Base-by-base conservation (phyloP, 2,329 filamentous ascomycete genomes). In the Aspergillus cejpii region DNA sequence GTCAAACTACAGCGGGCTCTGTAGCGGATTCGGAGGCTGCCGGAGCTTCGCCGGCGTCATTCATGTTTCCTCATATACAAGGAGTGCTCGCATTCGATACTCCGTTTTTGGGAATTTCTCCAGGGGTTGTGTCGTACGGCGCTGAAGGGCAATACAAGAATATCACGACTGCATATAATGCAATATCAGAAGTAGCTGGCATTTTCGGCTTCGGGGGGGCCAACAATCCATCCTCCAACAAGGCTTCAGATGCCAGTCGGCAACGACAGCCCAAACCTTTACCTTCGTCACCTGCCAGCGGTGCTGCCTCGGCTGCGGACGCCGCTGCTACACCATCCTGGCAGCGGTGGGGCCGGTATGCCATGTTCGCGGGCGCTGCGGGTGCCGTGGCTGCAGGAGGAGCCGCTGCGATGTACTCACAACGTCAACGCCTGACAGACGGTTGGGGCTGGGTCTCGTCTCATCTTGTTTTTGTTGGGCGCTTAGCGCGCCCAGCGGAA, bases 31-130 rank as follows among this genome's bases (percentile, higher is more conserved):
- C 39, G 33, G 43, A 36, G 12, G 39, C 50, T 17, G 51, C 53
- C 11, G 49, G 49, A 6, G 41, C 41, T 15, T 42, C 52, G 10
- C 65, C 59, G 2, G 57, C 55, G 14, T 59, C 59, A 10, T 80
- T 94, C 63, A 91, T 96, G 84, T 97, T 97, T 64, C 91, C 91
- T 1, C 91, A 89, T 65, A 81, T 97, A 53, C 85, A 91, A 67
- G 91, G 86, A 54, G 80, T 97, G 20, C 77, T 97, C 38, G 87
- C 90, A 40, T 95, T 96, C 63, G 91, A 97, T 68, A 98, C 92
- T 1, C 92, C 92, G 1, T 98, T 86, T 42, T 63, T 77, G 29
- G 75, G 75, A 5, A 73, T 75, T 47, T 70, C 74, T 2, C 72
- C 71, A 2, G 68, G 69, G 2, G 73, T 76, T 28, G 64, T 74